These are phyloP conservation scores for Pleurotus citrinopileatus DNA, from an alignment of 768 basidiomycete genomes.

Conservation along the genomic window DNA sequence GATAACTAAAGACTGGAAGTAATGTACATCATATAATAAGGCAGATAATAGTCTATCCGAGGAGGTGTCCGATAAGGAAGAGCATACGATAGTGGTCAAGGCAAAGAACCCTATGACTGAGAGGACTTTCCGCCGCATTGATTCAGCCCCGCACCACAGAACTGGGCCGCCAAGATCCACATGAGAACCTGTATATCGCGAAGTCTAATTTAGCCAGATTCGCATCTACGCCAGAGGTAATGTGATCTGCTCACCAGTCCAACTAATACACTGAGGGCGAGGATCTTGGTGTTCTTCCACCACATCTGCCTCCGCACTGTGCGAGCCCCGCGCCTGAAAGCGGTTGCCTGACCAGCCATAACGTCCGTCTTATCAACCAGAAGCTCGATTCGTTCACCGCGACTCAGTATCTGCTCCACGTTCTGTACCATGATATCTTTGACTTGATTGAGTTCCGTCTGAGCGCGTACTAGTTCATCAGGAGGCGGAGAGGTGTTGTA, in stretches of 20 bases:
- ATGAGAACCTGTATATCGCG: constrained; percentile 54
- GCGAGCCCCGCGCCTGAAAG: constrained; percentile 86
- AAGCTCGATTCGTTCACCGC: constrained; percentile 94
- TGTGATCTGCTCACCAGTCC: constrained; percentile 48
- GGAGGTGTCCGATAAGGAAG: constrained; percentile 9
- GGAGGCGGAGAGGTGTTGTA: constrained; percentile 87
- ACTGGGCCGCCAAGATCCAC: constrained; percentile 83
- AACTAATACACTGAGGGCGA: constrained; percentile 70
- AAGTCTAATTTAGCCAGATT: constrained; percentile 9
- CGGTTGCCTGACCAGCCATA: constrained; percentile 92
- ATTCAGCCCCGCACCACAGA: constrained; percentile 81
- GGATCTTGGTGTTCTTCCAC: constrained; percentile 78
- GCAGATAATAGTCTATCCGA: background rate
- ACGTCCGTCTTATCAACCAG: constrained; percentile 97
- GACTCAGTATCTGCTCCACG: constrained; percentile 90
- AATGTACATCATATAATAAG: background rate
- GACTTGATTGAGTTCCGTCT: constrained; percentile 83
- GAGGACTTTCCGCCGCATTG: constrained; percentile 45
- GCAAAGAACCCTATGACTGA: constrained; percentile 4
- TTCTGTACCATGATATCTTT: constrained; percentile 99
- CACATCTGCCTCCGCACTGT: constrained; percentile 84
- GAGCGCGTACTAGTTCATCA: constrained; percentile 89
- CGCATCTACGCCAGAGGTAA: background rate
- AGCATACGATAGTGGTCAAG: background rate
- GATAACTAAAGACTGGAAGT: background rate